Evolutionary conservation across 345 rosid genomes (phyloP), one percentile per base, ranked within the genome.

Genomic region (Litchi chinensis): DNA sequence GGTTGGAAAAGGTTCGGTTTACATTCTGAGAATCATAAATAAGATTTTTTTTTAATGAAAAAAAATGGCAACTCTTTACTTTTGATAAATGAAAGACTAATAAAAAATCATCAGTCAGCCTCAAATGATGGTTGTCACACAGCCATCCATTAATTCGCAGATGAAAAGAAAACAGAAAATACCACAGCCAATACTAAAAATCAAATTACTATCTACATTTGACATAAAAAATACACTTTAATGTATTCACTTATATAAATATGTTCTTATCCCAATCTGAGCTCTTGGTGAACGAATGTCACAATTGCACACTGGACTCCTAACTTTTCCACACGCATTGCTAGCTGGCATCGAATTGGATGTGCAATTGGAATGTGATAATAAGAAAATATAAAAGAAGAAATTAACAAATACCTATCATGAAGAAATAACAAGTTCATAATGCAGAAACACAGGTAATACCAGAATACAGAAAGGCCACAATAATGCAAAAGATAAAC

Each of bases 401-500:
- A 66, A 24, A 54, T 10, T 19, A 48, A 50, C 28, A 65, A n/a
- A 10, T 5, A 52, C n/a, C 2, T 52, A 65, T 48, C 12, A 64
- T 11, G 8, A 76, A 8, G 6, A 50, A 50, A 65, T 19, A 75
- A 48, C 70, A 46, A 28, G 46, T 65, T 65, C 24, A 64, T 19
- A 18, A 26, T 43, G 32, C 18, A 44, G 52, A 78, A 73, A 39
- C n/a, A 63, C 28, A 48, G 48, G 12, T 5, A 48, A 52, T 13
- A 32, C 21, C n/a, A 1, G 26, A 9, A 56, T 3, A 44, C 15
- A 19, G 8, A 74, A 54, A 37, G n/a, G 10, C 60, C 28, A 57
- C 28, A 64, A 50, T 22, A 64, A 65, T 54, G 50, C 12, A 64
- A 28, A 46, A 77, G 64, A 70, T 67, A 63, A 82, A 54, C 24